phyloP scores from a whole-genome alignment of 2,329 filamentous ascomycete genomes.

The Penicillium occitanis region DNA sequence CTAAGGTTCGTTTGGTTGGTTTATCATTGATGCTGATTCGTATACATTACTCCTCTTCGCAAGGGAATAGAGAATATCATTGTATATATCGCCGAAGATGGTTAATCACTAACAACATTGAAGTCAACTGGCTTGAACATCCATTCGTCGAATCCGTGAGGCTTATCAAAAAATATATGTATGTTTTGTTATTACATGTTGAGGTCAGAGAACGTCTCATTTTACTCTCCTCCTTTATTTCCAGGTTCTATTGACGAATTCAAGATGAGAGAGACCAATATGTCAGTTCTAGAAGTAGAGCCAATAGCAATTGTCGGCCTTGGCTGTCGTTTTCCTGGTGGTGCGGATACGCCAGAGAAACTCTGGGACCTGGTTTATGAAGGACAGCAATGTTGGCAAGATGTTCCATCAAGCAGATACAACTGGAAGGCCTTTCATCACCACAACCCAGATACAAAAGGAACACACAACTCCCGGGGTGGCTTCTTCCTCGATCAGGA shows the following conservation, averaged over 20 bases:
- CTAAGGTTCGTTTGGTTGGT: neutral
- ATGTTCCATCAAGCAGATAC: neutral
- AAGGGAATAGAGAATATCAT: neutral
- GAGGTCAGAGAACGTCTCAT: neutral
- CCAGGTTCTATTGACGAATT: neutral
- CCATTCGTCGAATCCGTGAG: neutral
- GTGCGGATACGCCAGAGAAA: neutral
- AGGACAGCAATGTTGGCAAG: neutral
- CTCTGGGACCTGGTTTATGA: neutral
- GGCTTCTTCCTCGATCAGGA: neutral
- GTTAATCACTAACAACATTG: neutral
- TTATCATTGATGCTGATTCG: neutral
- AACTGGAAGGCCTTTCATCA: neutral
- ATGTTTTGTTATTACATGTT: too few species aligned
- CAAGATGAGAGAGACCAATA: neutral
- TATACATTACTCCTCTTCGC: neutral
- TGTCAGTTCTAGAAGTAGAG: neutral
- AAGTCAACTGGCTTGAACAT: neutral
- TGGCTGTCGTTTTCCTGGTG: neutral
- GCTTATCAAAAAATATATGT: neutral
- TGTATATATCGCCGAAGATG: neutral
- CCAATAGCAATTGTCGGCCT: conserved; percentile 4
- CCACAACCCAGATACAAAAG: neutral
- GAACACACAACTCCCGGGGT: neutral
- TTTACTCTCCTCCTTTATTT: neutral